Percentiles rank a stretch among this genome's conserved stretches.
Conservation (phyloP, 768 basidiomycete species). For the Naganishia kalamii region DNA sequence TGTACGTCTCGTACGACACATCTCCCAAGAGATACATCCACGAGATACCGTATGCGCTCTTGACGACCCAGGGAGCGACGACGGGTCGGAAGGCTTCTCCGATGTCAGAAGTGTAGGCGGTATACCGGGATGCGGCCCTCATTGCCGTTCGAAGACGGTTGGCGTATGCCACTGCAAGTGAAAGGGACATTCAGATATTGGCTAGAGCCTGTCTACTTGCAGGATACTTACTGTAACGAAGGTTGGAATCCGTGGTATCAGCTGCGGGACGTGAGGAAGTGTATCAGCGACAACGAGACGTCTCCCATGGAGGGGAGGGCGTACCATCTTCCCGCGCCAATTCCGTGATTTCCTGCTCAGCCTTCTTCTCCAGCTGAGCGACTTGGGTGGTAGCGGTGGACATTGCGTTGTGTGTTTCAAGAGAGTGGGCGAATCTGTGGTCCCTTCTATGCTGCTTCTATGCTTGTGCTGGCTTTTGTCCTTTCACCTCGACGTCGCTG, state of each 20-base stretch:
- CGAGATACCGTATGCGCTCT: constrained; percentile 45
- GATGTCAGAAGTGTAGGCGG: constrained; percentile 45
- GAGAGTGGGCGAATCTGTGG: not conserved
- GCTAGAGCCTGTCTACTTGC: not conserved
- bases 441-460: not conserved
- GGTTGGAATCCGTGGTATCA: constrained; percentile 44
- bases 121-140: constrained; percentile 43
- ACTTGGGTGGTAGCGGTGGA: constrained; percentile 11
- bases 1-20: constrained; percentile 47
- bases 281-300: not conserved
- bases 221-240: constrained; percentile 41
- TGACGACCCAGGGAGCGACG: constrained; percentile 41
- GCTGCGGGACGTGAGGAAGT: constrained; percentile 20
- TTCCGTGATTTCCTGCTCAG: constrained; percentile 31
- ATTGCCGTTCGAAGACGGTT: constrained; percentile 42
- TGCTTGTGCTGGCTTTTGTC: too few species aligned
- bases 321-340: constrained; percentile 37
- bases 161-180: constrained; percentile 41
- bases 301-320: not conserved
- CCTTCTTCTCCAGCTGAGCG: constrained; percentile 28
- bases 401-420: not conserved
- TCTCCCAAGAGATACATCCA: constrained; percentile 47
- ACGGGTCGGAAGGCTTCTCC: constrained; percentile 47
- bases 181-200: not conserved
- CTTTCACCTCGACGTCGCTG: not conserved